These are phyloP conservation scores for Ophidiomyces ophidiicola DNA, from an alignment of 2,329 filamentous ascomycete species.

Conservation along the genomic window DNA sequence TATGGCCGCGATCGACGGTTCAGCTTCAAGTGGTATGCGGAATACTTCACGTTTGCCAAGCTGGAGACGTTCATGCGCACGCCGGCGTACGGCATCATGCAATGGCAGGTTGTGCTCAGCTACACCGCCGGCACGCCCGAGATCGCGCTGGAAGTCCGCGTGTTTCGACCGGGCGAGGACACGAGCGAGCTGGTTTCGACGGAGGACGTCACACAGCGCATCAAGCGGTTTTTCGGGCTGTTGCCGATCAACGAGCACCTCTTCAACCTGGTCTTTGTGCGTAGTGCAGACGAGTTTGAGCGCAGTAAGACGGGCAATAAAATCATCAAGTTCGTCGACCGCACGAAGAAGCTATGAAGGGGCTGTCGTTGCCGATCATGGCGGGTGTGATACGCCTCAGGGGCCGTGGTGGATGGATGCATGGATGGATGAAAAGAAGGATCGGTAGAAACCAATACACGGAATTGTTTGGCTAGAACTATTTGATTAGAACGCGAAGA, in stretches of 20 bases:
- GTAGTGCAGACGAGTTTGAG: conserved; percentile 13
- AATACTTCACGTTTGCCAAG: conserved; percentile 29
- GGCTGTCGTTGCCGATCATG: neutral
- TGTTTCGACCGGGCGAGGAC: conserved; percentile 10
- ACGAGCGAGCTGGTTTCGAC: neutral
- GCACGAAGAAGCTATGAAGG: conserved; percentile 1
- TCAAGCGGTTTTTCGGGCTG: conserved; percentile 11
- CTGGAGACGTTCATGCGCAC: conserved; percentile 20
- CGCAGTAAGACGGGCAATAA: conserved; percentile 17
- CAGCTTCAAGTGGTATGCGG: conserved; percentile 34
- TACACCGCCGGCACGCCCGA: conserved; percentile 7
- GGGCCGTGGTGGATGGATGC: no score
- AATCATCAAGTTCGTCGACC: conserved; percentile 18
- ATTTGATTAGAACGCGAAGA: no score
- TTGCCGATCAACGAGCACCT: conserved; percentile 8
- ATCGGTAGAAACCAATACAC: no score
- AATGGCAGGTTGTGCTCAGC: conserved; percentile 35
- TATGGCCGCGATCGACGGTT: conserved; percentile 34
- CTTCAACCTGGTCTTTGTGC: conserved; percentile 16
- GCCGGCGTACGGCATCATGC: conserved; percentile 23
- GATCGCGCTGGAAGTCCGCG: conserved; percentile 15
- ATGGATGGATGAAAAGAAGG: no score
- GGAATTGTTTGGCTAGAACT: no score
- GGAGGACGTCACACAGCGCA: neutral
- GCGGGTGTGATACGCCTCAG: neutral